phyloP scores from a whole-genome alignment of 1,284 basidiomycete genomes.

The Puccinia hordei region DNA sequence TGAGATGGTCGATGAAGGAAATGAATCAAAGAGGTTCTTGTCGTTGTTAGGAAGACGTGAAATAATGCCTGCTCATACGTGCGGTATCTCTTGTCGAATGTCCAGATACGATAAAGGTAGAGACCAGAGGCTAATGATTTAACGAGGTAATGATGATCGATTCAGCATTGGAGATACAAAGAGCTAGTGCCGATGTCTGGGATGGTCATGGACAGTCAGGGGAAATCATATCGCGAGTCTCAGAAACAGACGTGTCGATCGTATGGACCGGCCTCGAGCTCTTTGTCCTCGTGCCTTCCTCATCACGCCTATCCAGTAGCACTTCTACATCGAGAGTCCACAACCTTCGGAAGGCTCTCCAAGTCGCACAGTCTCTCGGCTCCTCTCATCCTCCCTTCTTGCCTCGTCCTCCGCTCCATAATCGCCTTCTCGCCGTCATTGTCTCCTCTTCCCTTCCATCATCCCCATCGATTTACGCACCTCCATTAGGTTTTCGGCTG shows the following conservation, averaged over 20 bases:
- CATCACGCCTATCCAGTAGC: background rate
- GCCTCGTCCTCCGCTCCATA: background rate
- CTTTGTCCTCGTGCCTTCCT: constrained; percentile 30
- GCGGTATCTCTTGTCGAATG: too few species aligned
- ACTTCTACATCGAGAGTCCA: background rate
- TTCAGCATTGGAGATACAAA: constrained; percentile 45
- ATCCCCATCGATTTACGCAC: constrained; percentile 36
- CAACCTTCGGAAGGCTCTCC: background rate
- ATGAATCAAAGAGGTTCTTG: constrained; percentile 31
- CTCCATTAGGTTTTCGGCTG: constrained; percentile 14
- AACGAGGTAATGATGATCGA: background rate
- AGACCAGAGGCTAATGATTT: background rate
- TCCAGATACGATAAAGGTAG: too few species aligned
- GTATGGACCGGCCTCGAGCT: constrained; percentile 35
- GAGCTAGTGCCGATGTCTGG: background rate
- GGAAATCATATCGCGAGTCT: background rate
- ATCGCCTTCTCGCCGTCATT: constrained; percentile 23
- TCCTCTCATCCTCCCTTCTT: too few species aligned
- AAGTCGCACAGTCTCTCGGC: too few species aligned
- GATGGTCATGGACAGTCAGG: background rate
- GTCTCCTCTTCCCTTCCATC: constrained; percentile 29
- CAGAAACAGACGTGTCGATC: background rate
- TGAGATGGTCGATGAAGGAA: constrained; percentile 20
- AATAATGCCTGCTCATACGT: constrained; percentile 32
- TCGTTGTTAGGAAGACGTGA: background rate